A percentile compares a stretch with the other conserved stretches of the same genome.
These are phyloP conservation scores for Phyllosticta citrichinensis DNA, from an alignment of 2,329 filamentous ascomycete species.

Conservation along the genomic window DNA sequence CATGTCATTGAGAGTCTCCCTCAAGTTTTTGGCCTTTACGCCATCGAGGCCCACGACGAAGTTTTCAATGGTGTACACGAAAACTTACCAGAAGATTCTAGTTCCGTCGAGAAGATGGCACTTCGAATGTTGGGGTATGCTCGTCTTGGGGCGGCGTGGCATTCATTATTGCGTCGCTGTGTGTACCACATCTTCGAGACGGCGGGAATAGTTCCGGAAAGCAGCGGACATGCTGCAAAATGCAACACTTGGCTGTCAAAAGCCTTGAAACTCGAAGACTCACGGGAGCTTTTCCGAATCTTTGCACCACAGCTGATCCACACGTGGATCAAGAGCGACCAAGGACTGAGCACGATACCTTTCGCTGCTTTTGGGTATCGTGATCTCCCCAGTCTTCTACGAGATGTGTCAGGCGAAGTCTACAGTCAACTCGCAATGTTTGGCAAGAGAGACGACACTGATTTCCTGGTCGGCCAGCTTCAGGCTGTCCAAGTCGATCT, in stretches of 20 bases:
- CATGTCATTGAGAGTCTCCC: constrained; percentile 61
- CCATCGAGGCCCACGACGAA: constrained; percentile 72
- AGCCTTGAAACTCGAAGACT: constrained; percentile 53
- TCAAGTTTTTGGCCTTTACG: constrained; percentile 67
- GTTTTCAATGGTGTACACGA: constrained; percentile 78
- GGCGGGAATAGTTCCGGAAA: constrained; percentile 58
- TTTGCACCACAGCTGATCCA: constrained; percentile 86
- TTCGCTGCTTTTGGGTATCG: constrained; percentile 76
- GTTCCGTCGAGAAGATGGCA: constrained; percentile 72
- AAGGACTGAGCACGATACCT: constrained; percentile 56
- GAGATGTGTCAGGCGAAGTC: constrained; percentile 64
- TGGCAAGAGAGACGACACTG: constrained; percentile 53
- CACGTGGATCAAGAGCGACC: constrained; percentile 63
- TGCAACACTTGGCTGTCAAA: constrained; percentile 60
- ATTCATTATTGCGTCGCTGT: constrained; percentile 73
- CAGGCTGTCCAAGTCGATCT: constrained; percentile 46
- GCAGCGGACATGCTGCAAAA: constrained; percentile 58
- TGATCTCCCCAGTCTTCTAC: constrained; percentile 57
- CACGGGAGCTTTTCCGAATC: constrained; percentile 65
- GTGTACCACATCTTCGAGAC: constrained; percentile 94
- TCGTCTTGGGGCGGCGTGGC: constrained; percentile 70
- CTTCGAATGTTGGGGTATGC: constrained; percentile 69
- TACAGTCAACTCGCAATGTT: constrained; percentile 77
- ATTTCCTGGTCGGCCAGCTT: constrained; percentile 51
- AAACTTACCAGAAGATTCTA: constrained; percentile 62